These are phyloP conservation scores for Phytophthora rubi DNA, from an alignment of 352 stramenopile genomes.

Conservation along the genomic window DNA sequence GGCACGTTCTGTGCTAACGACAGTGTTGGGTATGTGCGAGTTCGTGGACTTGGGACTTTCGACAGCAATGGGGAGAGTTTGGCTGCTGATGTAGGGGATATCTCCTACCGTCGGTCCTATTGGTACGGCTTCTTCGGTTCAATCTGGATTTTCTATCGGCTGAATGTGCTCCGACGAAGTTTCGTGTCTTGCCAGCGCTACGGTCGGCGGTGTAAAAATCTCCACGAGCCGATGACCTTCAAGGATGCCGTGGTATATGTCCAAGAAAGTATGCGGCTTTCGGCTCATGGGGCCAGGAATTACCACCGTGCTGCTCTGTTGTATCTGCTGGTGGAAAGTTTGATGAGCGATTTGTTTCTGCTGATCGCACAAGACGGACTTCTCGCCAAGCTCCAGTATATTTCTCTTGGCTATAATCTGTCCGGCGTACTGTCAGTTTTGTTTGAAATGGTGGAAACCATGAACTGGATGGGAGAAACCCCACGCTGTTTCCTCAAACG, in stretches of 20 bases:
- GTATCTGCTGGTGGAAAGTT: conserved; percentile 17
- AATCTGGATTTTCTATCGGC: conserved; percentile 17
- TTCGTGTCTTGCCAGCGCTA: conserved; percentile 10
- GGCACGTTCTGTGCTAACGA: conserved; percentile 18
- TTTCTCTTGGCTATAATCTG: conserved; percentile 11
- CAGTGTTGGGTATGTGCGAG: conserved; percentile 17
- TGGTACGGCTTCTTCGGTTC: conserved; percentile 17
- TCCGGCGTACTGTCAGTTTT: conserved; percentile 11
- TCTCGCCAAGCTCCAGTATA: conserved; percentile 22
- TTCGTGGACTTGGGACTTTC: conserved; percentile 13
- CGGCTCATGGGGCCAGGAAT: conserved; percentile 15
- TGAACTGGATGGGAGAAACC: conserved; percentile 9
- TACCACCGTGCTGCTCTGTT: conserved; percentile 16
- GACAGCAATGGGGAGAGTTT: conserved; percentile 15
- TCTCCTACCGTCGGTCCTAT: conserved; percentile 9
- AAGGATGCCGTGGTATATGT: conserved; percentile 14
- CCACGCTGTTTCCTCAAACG: conserved; percentile 10
- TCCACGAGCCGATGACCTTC: conserved; percentile 3
- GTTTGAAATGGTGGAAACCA: conserved; percentile 16
- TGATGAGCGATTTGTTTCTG: conserved; percentile 21
- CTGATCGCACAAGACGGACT: conserved; percentile 21
- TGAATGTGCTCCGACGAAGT: conserved; percentile 8
- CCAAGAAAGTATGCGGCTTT: conserved; percentile 12
- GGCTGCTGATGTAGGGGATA: conserved; percentile 4
- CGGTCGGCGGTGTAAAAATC: conserved; percentile 1